Evolutionary conservation across 129 eudicot genomes (phyloP).

Genomic region (Flaveria linearis): DNA sequence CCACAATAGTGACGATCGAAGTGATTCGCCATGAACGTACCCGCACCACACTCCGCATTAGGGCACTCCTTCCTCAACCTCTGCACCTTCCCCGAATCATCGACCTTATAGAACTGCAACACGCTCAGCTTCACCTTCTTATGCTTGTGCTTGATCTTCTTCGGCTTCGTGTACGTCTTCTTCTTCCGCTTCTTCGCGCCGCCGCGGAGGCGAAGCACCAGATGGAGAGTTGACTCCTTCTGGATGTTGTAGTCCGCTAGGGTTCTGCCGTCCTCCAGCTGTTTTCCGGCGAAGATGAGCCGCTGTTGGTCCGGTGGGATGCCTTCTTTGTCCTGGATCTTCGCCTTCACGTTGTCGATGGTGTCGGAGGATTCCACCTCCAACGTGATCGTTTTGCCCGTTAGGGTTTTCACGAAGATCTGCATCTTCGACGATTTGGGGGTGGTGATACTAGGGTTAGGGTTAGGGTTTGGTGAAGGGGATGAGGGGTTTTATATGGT

Average conservation of each 20-base stretch:
- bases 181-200: slow-evolving; percentile 57
- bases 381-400: slow-evolving; percentile 75
- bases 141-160: slow-evolving; percentile 56
- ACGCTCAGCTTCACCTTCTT: slow-evolving; percentile 50
- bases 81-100: slow-evolving; percentile 48
- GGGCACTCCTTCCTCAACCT: slow-evolving; percentile 53
- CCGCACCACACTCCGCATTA: slow-evolving; percentile 50
- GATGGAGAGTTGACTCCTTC: slow-evolving; percentile 60
- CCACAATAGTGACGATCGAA: slow-evolving; percentile 53
- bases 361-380: slow-evolving; percentile 83
- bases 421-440: slow-evolving; percentile 49
- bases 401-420: slow-evolving; percentile 80
- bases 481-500: not conserved
- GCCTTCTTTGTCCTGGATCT: slow-evolving; percentile 86
- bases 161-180: slow-evolving; percentile 56
- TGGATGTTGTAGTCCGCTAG: slow-evolving; percentile 69
- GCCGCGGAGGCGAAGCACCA: slow-evolving; percentile 58
- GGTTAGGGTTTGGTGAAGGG: slow-evolving; percentile 26
- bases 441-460: not conserved
- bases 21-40: slow-evolving; percentile 56
- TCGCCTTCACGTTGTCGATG: slow-evolving; percentile 77
- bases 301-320: slow-evolving; percentile 83
- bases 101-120: slow-evolving; percentile 51
- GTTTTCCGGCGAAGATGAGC: slow-evolving; percentile 75
- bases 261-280: slow-evolving; percentile 61